phyloP scores from a whole-genome alignment of 371 early-diverging fungal species.

The Parasitella parasitica region DNA sequence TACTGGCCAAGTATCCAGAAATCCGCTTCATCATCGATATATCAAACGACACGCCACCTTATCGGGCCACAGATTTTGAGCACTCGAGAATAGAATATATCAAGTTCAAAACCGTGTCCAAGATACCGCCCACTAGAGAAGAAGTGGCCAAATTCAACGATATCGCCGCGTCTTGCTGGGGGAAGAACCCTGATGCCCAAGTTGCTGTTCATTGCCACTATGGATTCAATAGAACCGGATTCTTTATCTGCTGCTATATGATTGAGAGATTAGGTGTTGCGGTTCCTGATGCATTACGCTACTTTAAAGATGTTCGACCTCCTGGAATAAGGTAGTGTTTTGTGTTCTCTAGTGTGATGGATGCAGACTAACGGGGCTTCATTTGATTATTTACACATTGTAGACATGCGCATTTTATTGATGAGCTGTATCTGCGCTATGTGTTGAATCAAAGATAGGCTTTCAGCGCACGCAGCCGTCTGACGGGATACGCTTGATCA shows the following conservation, averaged over 20 bases:
- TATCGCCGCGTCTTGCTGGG: conserved; percentile 56
- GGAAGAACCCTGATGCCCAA: conserved; percentile 58
- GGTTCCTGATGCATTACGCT: conserved; percentile 58
- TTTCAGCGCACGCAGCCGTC: background rate
- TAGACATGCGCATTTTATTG: conserved; percentile 66
- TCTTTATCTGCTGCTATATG: conserved; percentile 69
- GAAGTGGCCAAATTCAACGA: conserved; percentile 60
- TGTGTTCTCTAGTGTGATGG: too few relatives aligned
- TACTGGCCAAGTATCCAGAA: conserved; percentile 64
- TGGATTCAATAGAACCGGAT: conserved; percentile 73
- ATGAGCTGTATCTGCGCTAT: conserved; percentile 65
- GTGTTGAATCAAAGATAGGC: conserved; percentile 31
- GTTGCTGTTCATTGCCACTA: conserved; percentile 79
- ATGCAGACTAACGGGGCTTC: background rate
- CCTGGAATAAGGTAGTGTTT: conserved; percentile 63
- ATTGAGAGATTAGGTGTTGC: conserved; percentile 58
- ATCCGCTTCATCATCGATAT: conserved; percentile 57
- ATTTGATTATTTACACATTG: background rate
- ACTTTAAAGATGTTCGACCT: conserved; percentile 62
- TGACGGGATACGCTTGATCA: too few relatives aligned
- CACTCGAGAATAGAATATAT: conserved; percentile 58
- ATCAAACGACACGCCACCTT: conserved; percentile 64
- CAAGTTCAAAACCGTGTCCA: conserved; percentile 66
- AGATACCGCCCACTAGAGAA: conserved; percentile 63
- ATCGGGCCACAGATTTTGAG: conserved; percentile 61